Evolutionary conservation across 257 asterid genomes (phyloP), one percentile per base, ranked within the genome.

Genomic region (Scutellaria galericulata): DNA sequence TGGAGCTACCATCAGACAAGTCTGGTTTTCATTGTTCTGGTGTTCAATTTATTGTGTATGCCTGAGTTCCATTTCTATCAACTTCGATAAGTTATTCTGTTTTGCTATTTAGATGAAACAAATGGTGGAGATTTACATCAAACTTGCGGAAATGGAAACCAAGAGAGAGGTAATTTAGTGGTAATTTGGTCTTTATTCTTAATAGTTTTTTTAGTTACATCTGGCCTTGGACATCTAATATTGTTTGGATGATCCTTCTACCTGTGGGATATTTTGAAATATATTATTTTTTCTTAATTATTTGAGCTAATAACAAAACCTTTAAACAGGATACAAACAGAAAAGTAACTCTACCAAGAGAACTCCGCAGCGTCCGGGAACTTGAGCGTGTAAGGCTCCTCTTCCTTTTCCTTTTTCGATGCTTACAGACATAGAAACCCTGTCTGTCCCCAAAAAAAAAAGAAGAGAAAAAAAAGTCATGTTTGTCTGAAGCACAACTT

Each of bases 41-140:
- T 51, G 52, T 56, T 60, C 71, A 18, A 47, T 47, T 57, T 70
- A 61, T 50, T 57, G 44, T 22, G 68, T 56, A 27, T 66, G 46
- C 24, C 14, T 75, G 71, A 18, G 72, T 72, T 64, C 50, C 41
- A 63, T 71, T 31, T 65, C 47, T 44, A 12, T 64, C 51, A 42
- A 54, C 56, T 54, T 66, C 69, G 52, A 78, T 50, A 47, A 55
- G 41, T 61, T 72, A 6, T 61, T 72, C 14, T 68, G 80, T 54
- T 79, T 76, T 66, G 53, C 57, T 75, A 47, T 63, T 46, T 79
- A 94, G 99, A 94, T 94, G 99, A 88, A 83, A 77, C 96, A 94
- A 83, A 94, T 94, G 97, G 97, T 91, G 83, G 99, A 94, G 85
- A 85, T 94, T 82, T 94, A 94, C 89, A 88, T 94, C 58, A 94